Evolutionary conservation across 441 rosid species (phyloP), one percentile per base, ranked within the genome.

Genomic region (Populus hybrid): DNA sequence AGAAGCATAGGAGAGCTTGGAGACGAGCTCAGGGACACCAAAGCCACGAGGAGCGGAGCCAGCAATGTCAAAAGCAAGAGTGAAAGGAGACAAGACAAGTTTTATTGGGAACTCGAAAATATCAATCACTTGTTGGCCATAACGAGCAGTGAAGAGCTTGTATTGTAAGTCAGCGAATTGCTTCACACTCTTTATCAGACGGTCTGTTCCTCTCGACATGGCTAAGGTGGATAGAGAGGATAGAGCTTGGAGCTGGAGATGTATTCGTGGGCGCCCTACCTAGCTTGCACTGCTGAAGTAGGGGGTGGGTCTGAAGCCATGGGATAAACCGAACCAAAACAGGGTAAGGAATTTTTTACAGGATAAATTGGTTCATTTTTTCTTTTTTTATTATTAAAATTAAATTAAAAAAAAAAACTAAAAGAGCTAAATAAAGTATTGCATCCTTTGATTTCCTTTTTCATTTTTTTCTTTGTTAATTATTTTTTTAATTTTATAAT

Each of bases 31-130:
- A 23, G 95, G 97, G 78, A 93, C 80, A 80, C 99, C 97, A 71
- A 92, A 92, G 12, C 93, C 98, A 56, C 95, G 95, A 75, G 93
- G 94, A 45, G 98, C 99, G 65, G 97, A 93, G 78, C 99, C 99
- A 78, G 88, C 98, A 76, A 93, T 77, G 87, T 88, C 94, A 74
- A 89, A 90, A 72, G 97, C 97, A 82, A 94, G 93, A 33, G 97
- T 89, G 86, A 93, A 84, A 68, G 97, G 98, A 81, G 95, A 89
- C 76, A 91, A 77, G 12, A 94, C 90, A 38, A 94, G 76, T 84
- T 88, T 94, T 72, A 91, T 79, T 6, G 97, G 97, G 82, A 91
- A 89, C 16, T 91, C 95, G 56, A 90, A 80, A 74, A 93, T 83
- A 77, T 91, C 93, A 66, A 84, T 84, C 72, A 91, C 33, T 83